phyloP scores from a whole-genome alignment of 108 stramenopile species.

The Seminavis robusta region DNA sequence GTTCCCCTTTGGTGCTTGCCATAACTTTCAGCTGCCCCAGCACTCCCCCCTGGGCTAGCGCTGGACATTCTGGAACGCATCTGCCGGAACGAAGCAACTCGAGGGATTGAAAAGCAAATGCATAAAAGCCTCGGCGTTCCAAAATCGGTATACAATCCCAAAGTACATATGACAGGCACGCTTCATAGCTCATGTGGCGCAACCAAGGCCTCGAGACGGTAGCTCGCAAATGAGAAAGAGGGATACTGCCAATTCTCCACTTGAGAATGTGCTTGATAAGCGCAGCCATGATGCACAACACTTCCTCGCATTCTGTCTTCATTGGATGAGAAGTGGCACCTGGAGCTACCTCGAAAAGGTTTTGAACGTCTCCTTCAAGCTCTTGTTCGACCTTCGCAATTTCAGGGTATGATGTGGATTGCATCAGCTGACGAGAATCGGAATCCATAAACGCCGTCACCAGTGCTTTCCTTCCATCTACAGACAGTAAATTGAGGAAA shows the following conservation, averaged over 20 bases:
- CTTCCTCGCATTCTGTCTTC: conserved; percentile 54
- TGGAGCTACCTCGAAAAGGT: neutral
- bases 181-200: conserved; percentile 76
- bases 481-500: conserved; percentile 20
- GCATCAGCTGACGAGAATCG: too few species aligned
- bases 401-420: too few species aligned
- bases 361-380: conserved; percentile 12
- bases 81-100: conserved; percentile 44
- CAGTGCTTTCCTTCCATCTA: conserved; percentile 8
- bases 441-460: conserved; percentile 6
- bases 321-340: neutral
- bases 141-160: conserved; percentile 75
- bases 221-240: conserved; percentile 3
- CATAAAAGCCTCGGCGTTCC: conserved; percentile 56
- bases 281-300: conserved; percentile 45
- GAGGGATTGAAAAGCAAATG: conserved; percentile 39
- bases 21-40: too few species aligned
- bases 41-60: too few species aligned
- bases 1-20: too few species aligned
- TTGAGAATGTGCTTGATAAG: conserved; percentile 42
- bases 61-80: too few species aligned
- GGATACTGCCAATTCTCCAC: conserved; percentile 16
- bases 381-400: neutral
- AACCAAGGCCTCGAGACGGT: conserved; percentile 60
- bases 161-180: conserved; percentile 57